A percentile compares a stretch with the other conserved stretches of the same genome.
phyloP scores from a whole-genome alignment of 2,329 filamentous ascomycete genomes.

The Colletotrichum caudatum region DNA sequence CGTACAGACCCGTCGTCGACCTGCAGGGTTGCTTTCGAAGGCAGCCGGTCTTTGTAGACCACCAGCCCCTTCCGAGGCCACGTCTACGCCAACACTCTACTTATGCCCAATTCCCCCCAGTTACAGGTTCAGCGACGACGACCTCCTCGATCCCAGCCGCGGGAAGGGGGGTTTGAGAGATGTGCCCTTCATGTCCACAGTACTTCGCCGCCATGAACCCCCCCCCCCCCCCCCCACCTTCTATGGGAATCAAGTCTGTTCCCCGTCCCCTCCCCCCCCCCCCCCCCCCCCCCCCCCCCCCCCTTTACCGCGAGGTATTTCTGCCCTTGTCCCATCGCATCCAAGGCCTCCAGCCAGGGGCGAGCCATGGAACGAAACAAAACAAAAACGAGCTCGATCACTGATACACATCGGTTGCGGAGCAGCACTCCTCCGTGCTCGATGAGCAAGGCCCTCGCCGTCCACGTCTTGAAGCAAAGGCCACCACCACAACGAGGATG shows the following conservation, averaged over 20 bases:
- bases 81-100: conserved; percentile 29
- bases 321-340: not conserved
- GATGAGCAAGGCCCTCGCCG: not conserved
- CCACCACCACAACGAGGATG: not conserved
- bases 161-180: not conserved
- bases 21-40: not conserved
- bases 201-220: not conserved
- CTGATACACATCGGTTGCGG: not conserved
- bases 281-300: too few species aligned
- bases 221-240: too few species aligned
- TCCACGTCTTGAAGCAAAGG: not conserved
- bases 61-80: not conserved
- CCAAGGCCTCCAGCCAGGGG: too few species aligned
- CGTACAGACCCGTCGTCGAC: not conserved
- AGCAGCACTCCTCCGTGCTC: conserved; percentile 4
- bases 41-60: not conserved
- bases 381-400: not conserved
- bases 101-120: not conserved
- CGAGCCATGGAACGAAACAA: too few species aligned
- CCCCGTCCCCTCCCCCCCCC: too few species aligned
- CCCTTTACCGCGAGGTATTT: not conserved
- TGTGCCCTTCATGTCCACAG: not conserved
- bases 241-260: too few species aligned
- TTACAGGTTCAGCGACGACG: not conserved
- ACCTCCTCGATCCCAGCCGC: not conserved